Evolutionary conservation across 441 rosid genomes (phyloP), one percentile per base, ranked within the genome.

Genomic region (Isatis lusitanica): DNA sequence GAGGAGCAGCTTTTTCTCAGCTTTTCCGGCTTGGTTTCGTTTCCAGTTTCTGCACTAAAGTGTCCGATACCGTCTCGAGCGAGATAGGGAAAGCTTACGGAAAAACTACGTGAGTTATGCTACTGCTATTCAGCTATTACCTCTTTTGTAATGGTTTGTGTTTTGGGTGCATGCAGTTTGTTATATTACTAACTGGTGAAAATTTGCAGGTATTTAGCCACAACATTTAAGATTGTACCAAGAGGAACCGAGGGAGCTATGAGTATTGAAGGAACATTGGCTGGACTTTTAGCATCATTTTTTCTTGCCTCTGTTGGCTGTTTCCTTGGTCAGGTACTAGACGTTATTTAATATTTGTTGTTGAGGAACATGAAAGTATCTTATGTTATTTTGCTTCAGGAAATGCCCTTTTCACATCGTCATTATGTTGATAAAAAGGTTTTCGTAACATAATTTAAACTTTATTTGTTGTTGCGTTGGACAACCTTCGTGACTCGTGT

Each of bases 31-130:
- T 94, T 21, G 98, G 97, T 2, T 94, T 94, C 65, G 85, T 90
- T 62, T 93, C 98, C 58, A 90, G 97, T 74, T 94, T 90, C 86
- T 94, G 99, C 78, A 94, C 99, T 39, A 94, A 94, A 85, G 84
- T 94, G 75, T 90, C 90, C 42, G 99, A 94, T 71, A 94, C 97
- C 0, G 97, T 89, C 58, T 92, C 99, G 0, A 88, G 97, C 52
- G 98, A 94, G 86, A 90, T 94, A 38, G 98, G 98, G 36, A 94
- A 94, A 81, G 98, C 98, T 50, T 94, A 83, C 73, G 99, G 99
- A 9, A 92, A 89, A 83, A 90, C 83, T 13, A 92, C 99, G 99
- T 94, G 79, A 89, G 97, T 82, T 26, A 35, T 74, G n/a, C 42
- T 55, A 18, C 61, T 71, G 5, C 17, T 26, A 43, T 36, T 17